Percentiles rank a stretch among this genome's conserved stretches.
phyloP scores from a whole-genome alignment of 768 basidiomycete genomes.

The Leccinellum albellum region DNA sequence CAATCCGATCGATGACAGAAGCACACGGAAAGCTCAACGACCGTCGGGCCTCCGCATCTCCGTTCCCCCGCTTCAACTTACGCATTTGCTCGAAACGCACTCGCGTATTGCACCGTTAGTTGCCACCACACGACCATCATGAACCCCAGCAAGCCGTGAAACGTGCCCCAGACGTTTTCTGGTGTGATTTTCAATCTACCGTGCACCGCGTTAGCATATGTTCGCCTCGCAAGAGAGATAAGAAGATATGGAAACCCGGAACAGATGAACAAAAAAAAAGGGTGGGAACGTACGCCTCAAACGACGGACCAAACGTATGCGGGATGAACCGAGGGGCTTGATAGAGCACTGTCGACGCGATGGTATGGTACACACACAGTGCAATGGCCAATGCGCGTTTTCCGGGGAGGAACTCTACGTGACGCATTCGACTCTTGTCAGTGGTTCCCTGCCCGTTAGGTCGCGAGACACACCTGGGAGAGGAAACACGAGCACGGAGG shows the following conservation, averaged over 20 bases:
- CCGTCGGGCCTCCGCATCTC: neutral
- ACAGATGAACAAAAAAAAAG: neutral
- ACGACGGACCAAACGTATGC: constrained; percentile 54
- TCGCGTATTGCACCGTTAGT: constrained; percentile 53
- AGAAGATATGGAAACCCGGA: neutral
- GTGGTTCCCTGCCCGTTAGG: no score
- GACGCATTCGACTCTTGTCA: neutral
- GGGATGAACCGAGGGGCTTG: constrained; percentile 81
- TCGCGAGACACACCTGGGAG: constrained; percentile 55
- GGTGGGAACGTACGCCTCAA: constrained; percentile 52
- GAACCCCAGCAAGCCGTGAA: constrained; percentile 69
- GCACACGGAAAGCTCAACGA: neutral
- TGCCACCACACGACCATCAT: constrained; percentile 84
- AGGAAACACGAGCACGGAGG: constrained; percentile 57
- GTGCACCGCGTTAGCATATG: neutral
- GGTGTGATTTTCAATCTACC: constrained; percentile 52
- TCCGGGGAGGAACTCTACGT: constrained; percentile 73
- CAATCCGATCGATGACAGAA: neutral
- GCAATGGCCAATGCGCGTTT: constrained; percentile 80
- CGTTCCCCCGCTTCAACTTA: neutral
- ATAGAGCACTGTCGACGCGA: constrained; percentile 69
- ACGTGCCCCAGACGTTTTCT: constrained; percentile 66
- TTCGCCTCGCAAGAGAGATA: neutral
- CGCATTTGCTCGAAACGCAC: constrained; percentile 31
- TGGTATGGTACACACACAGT: constrained; percentile 71